Evolutionary conservation across 257 asterid genomes (phyloP), one percentile per base, ranked within the genome.

Genomic region (Solanum pinnatisectum): DNA sequence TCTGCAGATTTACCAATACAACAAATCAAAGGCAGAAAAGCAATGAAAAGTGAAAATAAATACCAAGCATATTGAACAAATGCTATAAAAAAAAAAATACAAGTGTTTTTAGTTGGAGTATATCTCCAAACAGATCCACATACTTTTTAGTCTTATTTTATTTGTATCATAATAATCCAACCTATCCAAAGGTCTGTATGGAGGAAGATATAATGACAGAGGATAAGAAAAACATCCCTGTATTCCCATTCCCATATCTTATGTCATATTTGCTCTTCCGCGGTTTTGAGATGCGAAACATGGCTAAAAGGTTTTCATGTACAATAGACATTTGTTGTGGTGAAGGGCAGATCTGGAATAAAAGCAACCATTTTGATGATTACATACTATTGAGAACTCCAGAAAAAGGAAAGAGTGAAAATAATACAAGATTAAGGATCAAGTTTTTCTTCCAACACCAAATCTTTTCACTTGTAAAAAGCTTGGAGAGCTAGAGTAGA

Each of bases 1-100:
- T 97, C 99, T 97, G 98, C 86, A 90, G 86, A 90, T 39, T 86
- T 72, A 89, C 72, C 46, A 84, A 87, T 18, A 49, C 39, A n/a
- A 22, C 78, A 67, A 15, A 77, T 52, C 30, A 25, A 83, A 83
- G 46, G 37, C 15, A 88, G 18, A 33, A n/a, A 76, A 40, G 27
- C 13, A 88, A 35, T 33, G 44, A 35, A 52, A 59, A 71, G 25
- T 88, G 84, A 78, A 39, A 23, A 78, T 5, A 76, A 42, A 78
- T 78, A 78, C 35, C 84, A 40, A 40, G n/a, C 84, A 78, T 30
- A 78, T 78, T 42, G 63, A 42, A 25, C 37, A 44, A 44, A 32
- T 46, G 27, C 18, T 81, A 44, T 44, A 27, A 27, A 81, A 44
- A 40, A 40, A 44, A 44, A 25, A 78, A 40, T n/a, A 40, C 23